Conservation (phyloP, 192 early-diverging fungal species). For the Backusella psychrophila region DNA sequence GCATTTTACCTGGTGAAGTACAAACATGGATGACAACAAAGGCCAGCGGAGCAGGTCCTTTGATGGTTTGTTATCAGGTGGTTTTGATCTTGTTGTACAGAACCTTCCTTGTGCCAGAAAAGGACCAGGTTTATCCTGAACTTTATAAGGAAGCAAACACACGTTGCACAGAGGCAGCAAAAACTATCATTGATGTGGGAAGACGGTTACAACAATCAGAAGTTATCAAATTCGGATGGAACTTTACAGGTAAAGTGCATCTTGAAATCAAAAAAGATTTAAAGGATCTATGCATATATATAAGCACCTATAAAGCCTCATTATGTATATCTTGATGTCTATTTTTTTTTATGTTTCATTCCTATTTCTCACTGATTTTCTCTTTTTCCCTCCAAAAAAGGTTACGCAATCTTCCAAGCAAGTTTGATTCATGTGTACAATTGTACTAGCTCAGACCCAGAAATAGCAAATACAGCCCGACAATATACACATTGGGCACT, state of each 20-base stretch:
- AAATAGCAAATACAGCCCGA: slow-evolving; percentile 12
- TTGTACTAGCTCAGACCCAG: slow-evolving; percentile 16
- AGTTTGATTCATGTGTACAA: slow-evolving; percentile 28
- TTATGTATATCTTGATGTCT: not conserved
- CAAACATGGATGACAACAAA: not conserved
- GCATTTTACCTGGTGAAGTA: slow-evolving; percentile 7
- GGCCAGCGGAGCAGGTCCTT: slow-evolving; percentile 12
- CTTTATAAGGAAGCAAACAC: not conserved
- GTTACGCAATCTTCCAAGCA: slow-evolving; percentile 27
- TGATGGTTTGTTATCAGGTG: slow-evolving; percentile 31
- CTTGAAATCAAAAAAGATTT: not conserved
- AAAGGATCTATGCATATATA: not conserved
- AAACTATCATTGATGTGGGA: slow-evolving; percentile 20
- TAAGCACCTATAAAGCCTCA: not conserved
- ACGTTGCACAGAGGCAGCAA: slow-evolving; percentile 28
- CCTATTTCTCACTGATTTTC: not conserved
- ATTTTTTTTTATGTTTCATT: not conserved
- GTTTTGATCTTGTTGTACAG: slow-evolving; percentile 31
- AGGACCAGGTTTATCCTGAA: not conserved
- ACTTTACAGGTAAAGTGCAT: slow-evolving; percentile 20
- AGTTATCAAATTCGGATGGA: slow-evolving; percentile 20
- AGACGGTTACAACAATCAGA: not conserved
- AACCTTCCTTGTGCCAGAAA: slow-evolving; percentile 22
- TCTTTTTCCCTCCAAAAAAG: not conserved
- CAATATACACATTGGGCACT: not conserved